Evolutionary conservation across 1,284 basidiomycete species (phyloP).

Genomic region (Trametes hirsuta): DNA sequence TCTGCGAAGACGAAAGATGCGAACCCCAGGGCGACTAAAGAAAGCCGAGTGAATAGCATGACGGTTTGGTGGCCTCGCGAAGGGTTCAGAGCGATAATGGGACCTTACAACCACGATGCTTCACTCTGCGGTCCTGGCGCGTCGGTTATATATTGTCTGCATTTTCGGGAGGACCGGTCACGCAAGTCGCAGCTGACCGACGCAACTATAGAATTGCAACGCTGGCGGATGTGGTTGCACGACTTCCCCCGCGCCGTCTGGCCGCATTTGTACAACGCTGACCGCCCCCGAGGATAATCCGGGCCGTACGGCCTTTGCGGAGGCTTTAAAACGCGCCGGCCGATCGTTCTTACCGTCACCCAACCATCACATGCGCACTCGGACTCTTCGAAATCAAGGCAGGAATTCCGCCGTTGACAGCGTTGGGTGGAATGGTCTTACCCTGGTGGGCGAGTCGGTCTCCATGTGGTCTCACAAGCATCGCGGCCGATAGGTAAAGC

Average conservation of each 20-base stretch:
- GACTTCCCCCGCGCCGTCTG: neutral
- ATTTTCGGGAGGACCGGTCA: neutral
- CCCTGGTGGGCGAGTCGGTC: neutral
- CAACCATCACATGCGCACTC: slow-evolving; percentile 4
- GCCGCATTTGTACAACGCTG: neutral
- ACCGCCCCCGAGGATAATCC: slow-evolving; percentile 5
- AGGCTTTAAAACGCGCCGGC: neutral
- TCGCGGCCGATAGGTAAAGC: too few species aligned
- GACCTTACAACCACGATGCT: neutral
- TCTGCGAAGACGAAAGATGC: neutral
- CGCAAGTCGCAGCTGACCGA: slow-evolving; percentile 9
- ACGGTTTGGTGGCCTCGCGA: neutral
- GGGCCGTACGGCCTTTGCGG: neutral
- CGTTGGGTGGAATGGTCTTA: neutral
- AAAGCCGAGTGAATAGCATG: slow-evolving; percentile 7
- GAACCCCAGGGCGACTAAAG: neutral
- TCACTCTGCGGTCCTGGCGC: neutral
- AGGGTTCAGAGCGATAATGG: neutral
- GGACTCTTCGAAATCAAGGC: neutral
- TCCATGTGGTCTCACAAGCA: slow-evolving; percentile 1
- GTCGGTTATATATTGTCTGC: slow-evolving; percentile 4
- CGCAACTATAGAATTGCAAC: neutral
- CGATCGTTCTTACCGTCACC: neutral
- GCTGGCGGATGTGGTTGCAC: neutral
- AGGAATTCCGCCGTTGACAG: neutral